Evolutionary conservation across 2,329 filamentous ascomycete genomes (phyloP).

Genomic region (Basipetospora chlamydospora): DNA sequence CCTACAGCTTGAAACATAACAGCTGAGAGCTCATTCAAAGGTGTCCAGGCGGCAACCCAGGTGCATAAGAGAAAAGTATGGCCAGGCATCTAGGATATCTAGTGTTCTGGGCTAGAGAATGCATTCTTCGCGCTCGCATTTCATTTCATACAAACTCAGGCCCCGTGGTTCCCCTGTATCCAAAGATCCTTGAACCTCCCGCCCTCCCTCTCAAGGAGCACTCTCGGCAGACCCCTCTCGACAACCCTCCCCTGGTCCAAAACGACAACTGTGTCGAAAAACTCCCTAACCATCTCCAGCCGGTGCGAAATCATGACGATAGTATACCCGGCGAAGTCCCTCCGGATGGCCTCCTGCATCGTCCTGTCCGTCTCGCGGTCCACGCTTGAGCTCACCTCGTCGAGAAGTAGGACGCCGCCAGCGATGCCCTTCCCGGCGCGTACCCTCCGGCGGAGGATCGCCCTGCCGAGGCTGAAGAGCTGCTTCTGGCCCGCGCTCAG

Average conservation of each 20-base stretch:
- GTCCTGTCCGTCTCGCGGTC: slow-evolving; percentile 24
- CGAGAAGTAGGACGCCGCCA: slow-evolving; percentile 21
- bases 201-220: neutral
- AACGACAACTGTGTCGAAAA: slow-evolving; percentile 1
- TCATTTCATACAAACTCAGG: too few relatives aligned
- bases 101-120: too few relatives aligned
- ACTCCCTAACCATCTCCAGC: too few relatives aligned
- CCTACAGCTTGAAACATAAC: too few relatives aligned
- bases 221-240: neutral
- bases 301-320: slow-evolving; percentile 36
- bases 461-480: slow-evolving; percentile 47
- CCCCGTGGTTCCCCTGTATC: too few relatives aligned
- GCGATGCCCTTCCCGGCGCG: slow-evolving; percentile 13
- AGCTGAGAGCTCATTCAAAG: too few relatives aligned
- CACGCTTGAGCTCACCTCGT: slow-evolving; percentile 28
- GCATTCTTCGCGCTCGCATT: too few relatives aligned
- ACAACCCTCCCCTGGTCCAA: neutral
- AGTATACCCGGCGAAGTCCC: slow-evolving; percentile 30
- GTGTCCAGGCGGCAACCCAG: too few relatives aligned
- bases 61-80: too few relatives aligned
- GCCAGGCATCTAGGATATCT: too few relatives aligned
- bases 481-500: slow-evolving; percentile 48
- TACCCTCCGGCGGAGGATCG: slow-evolving; percentile 31
- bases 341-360: slow-evolving; percentile 25
- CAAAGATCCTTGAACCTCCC: slow-evolving; percentile 1